Percentiles rank a stretch among this genome's conserved stretches.
These are phyloP conservation scores for Aspergillus floridensis DNA, from an alignment of 2,329 filamentous ascomycete genomes.

Conservation along the genomic window DNA sequence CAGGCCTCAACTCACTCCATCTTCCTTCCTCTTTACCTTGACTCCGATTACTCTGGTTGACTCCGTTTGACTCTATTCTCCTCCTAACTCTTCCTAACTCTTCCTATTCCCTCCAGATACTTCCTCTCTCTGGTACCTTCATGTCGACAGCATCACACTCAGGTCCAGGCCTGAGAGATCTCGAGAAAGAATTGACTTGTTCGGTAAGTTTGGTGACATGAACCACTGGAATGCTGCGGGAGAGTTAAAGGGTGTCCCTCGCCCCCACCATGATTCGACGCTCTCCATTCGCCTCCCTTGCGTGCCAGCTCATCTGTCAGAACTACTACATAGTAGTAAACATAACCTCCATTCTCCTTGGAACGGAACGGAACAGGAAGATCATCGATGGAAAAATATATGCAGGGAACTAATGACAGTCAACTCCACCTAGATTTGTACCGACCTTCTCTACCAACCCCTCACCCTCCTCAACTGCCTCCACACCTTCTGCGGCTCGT, in stretches of 20 bases:
- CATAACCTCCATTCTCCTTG: not conserved
- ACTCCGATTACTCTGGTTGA: conserved; percentile 4
- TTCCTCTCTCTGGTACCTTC: conserved; percentile 4
- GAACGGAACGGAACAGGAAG: not conserved
- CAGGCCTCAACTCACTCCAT: not conserved
- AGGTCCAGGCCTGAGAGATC: conserved; percentile 54
- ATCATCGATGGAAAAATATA: not conserved
- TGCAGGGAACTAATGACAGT: no score
- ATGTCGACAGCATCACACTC: conserved; percentile 20
- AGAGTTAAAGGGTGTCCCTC: not conserved
- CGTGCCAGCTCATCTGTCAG: not conserved
- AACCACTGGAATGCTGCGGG: not conserved
- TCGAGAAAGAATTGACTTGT: conserved; percentile 93
- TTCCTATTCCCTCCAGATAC: not conserved
- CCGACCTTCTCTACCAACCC: conserved; percentile 87
- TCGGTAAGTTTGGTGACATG: conserved; percentile 63
- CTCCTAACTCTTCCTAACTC: not conserved
- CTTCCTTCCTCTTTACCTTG: not conserved
- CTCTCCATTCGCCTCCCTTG: not conserved
- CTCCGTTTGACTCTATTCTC: not conserved
- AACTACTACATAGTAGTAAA: not conserved
- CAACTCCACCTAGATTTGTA: conserved; percentile 71
- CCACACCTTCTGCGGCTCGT: conserved; percentile 94
- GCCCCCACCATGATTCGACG: conserved; percentile 7
- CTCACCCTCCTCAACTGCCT: conserved; percentile 89